Base-by-base conservation (phyloP, 306 rosid genomes). In the Begonia peltatifolia region DNA sequence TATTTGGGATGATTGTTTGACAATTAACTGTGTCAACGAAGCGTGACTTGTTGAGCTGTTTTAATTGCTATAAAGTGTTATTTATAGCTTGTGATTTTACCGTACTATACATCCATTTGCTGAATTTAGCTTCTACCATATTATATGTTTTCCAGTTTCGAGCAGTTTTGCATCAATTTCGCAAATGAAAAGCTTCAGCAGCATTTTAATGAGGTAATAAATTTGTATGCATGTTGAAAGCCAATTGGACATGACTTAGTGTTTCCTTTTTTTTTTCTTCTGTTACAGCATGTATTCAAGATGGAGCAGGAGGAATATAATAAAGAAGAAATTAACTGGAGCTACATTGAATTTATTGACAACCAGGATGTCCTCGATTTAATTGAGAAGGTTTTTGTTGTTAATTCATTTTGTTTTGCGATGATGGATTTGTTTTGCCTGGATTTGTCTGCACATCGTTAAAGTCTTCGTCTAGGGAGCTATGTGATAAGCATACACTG, bases 181-280 rank as follows among this genome's bases (percentile, higher is more conserved):
- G 99, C 99, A 38, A 90, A 90, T 55, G 99, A 90, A 82, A 90
- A 90, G 85, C 93, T 90, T 62, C 99, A 86, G 71, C 95, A 90
- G 68, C 99, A 90, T 76, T 90, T 90, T 63, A 90, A 90, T 12
- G 95, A 86, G 99, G 99, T 90, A 44, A n/a, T 44, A 10, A n/a
- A 38, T 48, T 23, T 46, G 2, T 3, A 25, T 25, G 22, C 41
- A 46, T 4, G 38, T 30, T 7, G 8, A 30, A 30, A 4, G 38
- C 38, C 38, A 30, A 4, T 30, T 30, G 38, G 38, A 30, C 38
- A 30, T 9, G 44, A 13, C 55, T 23, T 70, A 12, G 53, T 53
- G 42, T 22, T 63, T 25, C 35, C 35, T 25, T 65, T 9, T 30
- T 14, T 58, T 58, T 10, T 11, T 55, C 49, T 42, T 41, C 74